Evolutionary conservation across 2,329 filamentous ascomycete species (phyloP), one percentile per base, ranked within the genome.

Genomic region (Monosporascus sp.): DNA sequence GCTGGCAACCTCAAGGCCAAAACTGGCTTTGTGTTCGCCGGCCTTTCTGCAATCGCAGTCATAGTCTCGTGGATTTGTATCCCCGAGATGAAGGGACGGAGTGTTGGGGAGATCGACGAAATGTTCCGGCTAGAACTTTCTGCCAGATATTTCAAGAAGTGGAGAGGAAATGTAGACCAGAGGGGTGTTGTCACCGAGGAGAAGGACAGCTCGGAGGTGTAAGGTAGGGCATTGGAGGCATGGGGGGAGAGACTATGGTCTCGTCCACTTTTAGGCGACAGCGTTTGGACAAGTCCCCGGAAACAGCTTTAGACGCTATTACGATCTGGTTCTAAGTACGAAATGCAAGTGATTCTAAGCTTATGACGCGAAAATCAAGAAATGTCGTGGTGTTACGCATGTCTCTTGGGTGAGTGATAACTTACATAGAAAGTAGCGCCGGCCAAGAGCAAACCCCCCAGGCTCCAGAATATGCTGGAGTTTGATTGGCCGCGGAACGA

Each of bases 11-110:
- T 76, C 20, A 68, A 71, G 27, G 71, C 69, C 1, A 74, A 73
- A 62, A 74, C 72, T 2, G 73, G 71, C 0, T 73, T 74, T 35
- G 62, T 76, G 1, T 76, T 67, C 53, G 65, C 68, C 0, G 72
- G 64, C 0, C 65, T 72, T 14, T 73, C 70, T 56, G 54, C 68
- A 2, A 51, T 72, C 1, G 67, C 69, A 19, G 63, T 71, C 2
- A 52, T 66, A 2, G 46, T 74, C 0, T 71, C 74, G 0, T 84
- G 71, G 67, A 65, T 72, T 11, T 67, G 69, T 37, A 66, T 83
- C 0, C 80, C 81, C 0, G 80, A 84, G 61, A 81, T 80, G 68
- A 77, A 76, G 63, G 75, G 75, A 4, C 65, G 76, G 20, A 75
- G 65, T 2, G 66, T 73, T 1, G 67, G 68, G 38, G 77, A 81